Evolutionary conservation across 805 yeast species (phyloP), one percentile per base, ranked within the genome.

Genomic region (Maudiozyma barnettii): DNA sequence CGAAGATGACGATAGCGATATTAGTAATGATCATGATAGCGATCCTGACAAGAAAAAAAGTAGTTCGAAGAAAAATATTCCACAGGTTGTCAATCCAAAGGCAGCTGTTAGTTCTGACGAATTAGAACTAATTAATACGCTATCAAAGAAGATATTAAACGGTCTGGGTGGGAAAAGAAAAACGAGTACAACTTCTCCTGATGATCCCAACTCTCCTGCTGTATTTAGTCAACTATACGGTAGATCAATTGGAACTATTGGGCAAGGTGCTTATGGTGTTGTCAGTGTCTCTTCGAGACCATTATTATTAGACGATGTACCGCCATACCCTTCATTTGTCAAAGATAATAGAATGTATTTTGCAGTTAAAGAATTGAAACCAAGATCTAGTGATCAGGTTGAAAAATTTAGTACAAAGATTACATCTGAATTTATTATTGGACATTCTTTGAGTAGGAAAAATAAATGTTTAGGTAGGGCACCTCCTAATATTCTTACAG

Each of bases 231-330:
- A 69, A 16, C 73, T 73, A 53, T 78, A 76, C 54, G 82, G 82
- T 42, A 72, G 68, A 49, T 66, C 74, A 21, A 68, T 71, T 46
- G 81, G 81, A 8, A 65, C 74, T 26, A 74, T 79, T 48, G 99
- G 98, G 21, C 90, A 91, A 65, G 99, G 98, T 45, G 95, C 99
- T 0, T 93, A 91, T 69, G 99, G 99, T 49, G 95, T 87, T 55
- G 98, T 91, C 20, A 76, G 96, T 50, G 59, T 74, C 81, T 52
- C 96, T 84, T 33, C 95, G 82, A 64, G 89, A 46, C 51, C 52
- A 3, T 39, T 46, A 14, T 49, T 51, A 5, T 16, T 45, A 2
- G 47, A 46, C 4, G 54, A 51, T 38, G 23, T 30, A 7, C 38
- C 40, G n/a, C 53, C 53, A 19, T 53, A 52, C 21, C 55, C 86